phyloP scores from a whole-genome alignment of 1,139 yeast species.

The Neolecta irregularis region DNA sequence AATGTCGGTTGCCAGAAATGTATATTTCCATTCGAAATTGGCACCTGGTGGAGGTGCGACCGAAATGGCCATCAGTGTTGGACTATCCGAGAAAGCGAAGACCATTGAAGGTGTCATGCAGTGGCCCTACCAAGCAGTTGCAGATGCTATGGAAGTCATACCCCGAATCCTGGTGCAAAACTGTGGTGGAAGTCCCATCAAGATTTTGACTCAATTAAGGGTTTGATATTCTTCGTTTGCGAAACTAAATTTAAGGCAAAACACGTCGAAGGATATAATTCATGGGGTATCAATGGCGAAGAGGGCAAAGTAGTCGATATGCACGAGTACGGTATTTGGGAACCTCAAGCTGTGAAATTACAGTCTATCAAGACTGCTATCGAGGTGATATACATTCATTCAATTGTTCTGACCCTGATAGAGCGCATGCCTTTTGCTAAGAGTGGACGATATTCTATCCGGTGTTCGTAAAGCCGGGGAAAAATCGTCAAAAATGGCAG shows the following conservation, averaged over 20 bases:
- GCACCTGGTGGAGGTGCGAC: constrained; percentile 99
- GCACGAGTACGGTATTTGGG: constrained; percentile 96
- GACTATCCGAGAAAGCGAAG: constrained; percentile 78
- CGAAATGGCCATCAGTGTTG: constrained; percentile 94
- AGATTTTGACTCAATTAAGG: constrained; percentile 42
- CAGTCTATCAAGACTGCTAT: constrained; percentile 94
- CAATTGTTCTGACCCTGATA: constrained; percentile 19
- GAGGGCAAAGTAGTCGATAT: constrained; percentile 86
- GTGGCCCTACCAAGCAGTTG: constrained; percentile 98
- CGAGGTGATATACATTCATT: constrained; percentile 23
- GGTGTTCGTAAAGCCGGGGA: constrained; percentile 53
- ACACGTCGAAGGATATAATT: constrained; percentile 76
- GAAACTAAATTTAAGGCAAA: constrained; percentile 65
- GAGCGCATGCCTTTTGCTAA: constrained; percentile 81
- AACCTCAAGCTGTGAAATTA: constrained; percentile 93
- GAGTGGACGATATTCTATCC: constrained; percentile 95
- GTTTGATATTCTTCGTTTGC: background rate
- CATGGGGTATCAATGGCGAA: constrained; percentile 92
- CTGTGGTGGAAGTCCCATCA: constrained; percentile 93
- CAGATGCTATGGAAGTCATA: constrained; percentile 95
- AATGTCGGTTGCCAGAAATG: constrained; percentile 94
- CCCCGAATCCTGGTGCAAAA: constrained; percentile 94
- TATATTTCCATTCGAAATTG: constrained; percentile 82
- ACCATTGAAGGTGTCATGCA: constrained; percentile 88
- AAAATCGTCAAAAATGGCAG: constrained; percentile 16